phyloP scores from a whole-genome alignment of 805 yeast species.

The Metschnikowia borealis region DNA sequence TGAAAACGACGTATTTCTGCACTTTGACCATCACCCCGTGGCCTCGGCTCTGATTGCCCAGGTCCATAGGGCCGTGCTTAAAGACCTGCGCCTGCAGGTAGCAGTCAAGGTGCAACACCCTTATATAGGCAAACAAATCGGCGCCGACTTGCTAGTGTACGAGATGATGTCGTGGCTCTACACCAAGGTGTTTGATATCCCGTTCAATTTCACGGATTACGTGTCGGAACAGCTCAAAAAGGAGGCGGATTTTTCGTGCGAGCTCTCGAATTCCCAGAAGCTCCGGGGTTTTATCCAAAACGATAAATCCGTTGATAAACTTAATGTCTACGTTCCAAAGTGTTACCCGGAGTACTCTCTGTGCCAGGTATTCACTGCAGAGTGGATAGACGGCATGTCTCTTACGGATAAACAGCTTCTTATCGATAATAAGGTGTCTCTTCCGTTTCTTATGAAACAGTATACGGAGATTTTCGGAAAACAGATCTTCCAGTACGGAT shows the following conservation, averaged over 20 bases:
- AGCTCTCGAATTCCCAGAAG: constrained; percentile 47
- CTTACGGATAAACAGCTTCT: constrained; percentile 46
- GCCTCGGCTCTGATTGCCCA: constrained; percentile 79
- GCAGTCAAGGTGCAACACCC: constrained; percentile 68
- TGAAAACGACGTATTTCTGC: constrained; percentile 33
- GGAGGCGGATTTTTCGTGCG: constrained; percentile 61
- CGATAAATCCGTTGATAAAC: constrained; percentile 38
- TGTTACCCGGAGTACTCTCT: constrained; percentile 45
- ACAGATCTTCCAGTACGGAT: constrained; percentile 64
- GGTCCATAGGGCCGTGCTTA: constrained; percentile 53
- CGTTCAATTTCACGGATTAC: constrained; percentile 54
- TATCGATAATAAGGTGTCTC: constrained; percentile 35
- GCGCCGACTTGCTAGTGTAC: constrained; percentile 60
- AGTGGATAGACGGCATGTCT: constrained; percentile 74
- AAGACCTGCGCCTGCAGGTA: constrained; percentile 43
- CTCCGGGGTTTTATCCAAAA: constrained; percentile 34
- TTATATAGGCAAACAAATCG: constrained; percentile 56
- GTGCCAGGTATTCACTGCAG: constrained; percentile 54
- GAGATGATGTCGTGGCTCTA: constrained; percentile 48
- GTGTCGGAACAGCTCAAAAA: constrained; percentile 52
- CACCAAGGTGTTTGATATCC: constrained; percentile 59
- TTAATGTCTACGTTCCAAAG: constrained; percentile 54
- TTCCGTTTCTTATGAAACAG: constrained; percentile 42
- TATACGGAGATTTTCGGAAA: constrained; percentile 50
- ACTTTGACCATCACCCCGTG: constrained; percentile 53